A percentile compares a stretch with the other conserved stretches of the same genome.
phyloP scores from a whole-genome alignment of 768 basidiomycete genomes.

The Pulveroboletus sp. region DNA sequence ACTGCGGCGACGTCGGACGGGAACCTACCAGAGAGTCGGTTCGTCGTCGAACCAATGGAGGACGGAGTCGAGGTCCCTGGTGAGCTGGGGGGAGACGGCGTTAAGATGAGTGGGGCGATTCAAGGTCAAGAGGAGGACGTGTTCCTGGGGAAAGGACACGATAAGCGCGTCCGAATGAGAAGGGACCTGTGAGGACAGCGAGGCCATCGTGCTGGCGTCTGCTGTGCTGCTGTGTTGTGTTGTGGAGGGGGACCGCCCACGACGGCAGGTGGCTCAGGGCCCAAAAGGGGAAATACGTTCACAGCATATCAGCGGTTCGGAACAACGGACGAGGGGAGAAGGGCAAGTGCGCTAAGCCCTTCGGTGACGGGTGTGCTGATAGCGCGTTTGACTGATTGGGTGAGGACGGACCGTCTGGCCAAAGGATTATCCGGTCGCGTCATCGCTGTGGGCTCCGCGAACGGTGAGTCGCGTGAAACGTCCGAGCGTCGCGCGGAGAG shows the following conservation, averaged over 20 bases:
- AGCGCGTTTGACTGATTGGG: too few relatives aligned
- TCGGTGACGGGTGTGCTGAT: too few relatives aligned
- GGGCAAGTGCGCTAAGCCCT: too few relatives aligned
- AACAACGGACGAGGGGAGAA: too few relatives aligned
- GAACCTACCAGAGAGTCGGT: slow-evolving; percentile 60
- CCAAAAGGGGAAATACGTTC: slow-evolving; percentile 6
- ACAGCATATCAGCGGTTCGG: not conserved
- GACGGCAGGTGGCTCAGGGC: too few relatives aligned
- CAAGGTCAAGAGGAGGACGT: slow-evolving; percentile 50
- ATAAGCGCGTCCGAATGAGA: slow-evolving; percentile 35
- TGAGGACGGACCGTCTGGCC: too few relatives aligned
- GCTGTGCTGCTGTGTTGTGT: too few relatives aligned
- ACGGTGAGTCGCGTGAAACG: slow-evolving; percentile 14
- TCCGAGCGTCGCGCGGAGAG: slow-evolving; percentile 16
- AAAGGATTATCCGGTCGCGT: slow-evolving; percentile 12
- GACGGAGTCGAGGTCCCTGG: slow-evolving; percentile 44
- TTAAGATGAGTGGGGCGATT: slow-evolving; percentile 73
- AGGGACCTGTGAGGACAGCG: slow-evolving; percentile 8
- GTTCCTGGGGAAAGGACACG: slow-evolving; percentile 42
- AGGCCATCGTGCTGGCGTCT: not conserved
- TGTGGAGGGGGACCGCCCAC: too few relatives aligned
- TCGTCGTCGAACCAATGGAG: slow-evolving; percentile 75
- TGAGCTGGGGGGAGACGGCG: slow-evolving; percentile 63
- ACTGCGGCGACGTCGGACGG: not conserved
- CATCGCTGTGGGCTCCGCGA: too few relatives aligned